These are phyloP conservation scores for Linum tenue DNA, from an alignment of 345 rosid genomes.

Conservation along the genomic window DNA sequence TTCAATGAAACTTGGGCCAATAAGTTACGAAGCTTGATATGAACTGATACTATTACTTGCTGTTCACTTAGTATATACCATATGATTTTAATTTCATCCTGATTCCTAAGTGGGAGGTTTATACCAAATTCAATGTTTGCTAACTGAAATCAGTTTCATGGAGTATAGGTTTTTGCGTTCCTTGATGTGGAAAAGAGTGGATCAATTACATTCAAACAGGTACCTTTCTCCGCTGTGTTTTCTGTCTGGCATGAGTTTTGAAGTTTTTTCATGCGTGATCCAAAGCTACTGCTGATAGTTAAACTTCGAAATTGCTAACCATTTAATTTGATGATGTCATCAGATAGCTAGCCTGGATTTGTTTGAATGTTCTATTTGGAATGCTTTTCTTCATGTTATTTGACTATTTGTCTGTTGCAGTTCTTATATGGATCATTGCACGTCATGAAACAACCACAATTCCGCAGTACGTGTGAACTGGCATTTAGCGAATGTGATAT, in stretches of 20 bases:
- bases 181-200: constrained; percentile 70
- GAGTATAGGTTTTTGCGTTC: constrained; percentile 67
- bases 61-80: neutral
- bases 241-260: neutral
- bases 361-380: neutral
- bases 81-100: too few relatives aligned
- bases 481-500: constrained; percentile 52
- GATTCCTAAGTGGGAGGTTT: neutral
- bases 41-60: neutral
- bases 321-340: neutral
- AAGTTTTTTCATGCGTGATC: neutral
- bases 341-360: neutral
- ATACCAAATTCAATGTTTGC: neutral
- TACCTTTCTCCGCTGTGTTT: constrained; percentile 16
- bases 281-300: neutral
- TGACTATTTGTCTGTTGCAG: constrained; percentile 35
- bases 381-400: neutral
- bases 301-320: too few relatives aligned
- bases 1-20: neutral
- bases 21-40: neutral
- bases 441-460: constrained; percentile 53
- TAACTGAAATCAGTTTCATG: neutral
- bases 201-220: constrained; percentile 85
- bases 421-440: constrained; percentile 75
- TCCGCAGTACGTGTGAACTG: constrained; percentile 56